A percentile compares a stretch with the other conserved stretches of the same genome.
These are phyloP conservation scores for Neocatenulostroma microsporum DNA, from an alignment of 2,329 filamentous ascomycete species.

Conservation along the genomic window DNA sequence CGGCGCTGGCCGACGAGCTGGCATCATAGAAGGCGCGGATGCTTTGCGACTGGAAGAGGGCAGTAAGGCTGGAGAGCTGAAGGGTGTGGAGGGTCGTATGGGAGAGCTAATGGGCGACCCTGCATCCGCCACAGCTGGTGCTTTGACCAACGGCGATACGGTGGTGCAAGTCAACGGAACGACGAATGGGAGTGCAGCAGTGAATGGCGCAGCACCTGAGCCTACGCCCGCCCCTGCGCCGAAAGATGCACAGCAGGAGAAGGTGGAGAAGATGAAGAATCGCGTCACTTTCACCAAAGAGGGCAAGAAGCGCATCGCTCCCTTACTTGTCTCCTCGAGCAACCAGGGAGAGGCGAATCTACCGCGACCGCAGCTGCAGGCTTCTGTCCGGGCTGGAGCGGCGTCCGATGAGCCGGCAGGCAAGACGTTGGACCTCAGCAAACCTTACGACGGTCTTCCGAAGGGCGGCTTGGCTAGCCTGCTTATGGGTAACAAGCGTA, in stretches of 20 bases:
- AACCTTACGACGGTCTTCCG: conserved; percentile 86
- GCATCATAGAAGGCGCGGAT: conserved; percentile 87
- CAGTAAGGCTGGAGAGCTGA: conserved; percentile 84
- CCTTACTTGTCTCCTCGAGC: conserved; percentile 76
- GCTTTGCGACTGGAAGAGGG: conserved; percentile 73
- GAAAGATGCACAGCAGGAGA: conserved; percentile 49
- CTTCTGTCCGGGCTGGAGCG: conserved; percentile 55
- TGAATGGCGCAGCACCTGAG: conserved; percentile 18
- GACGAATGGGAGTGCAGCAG: conserved; percentile 25
- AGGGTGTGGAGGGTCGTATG: conserved; percentile 89
- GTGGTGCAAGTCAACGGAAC: conserved; percentile 38
- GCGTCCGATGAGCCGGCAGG: conserved; percentile 42
- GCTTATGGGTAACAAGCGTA: conserved; percentile 88
- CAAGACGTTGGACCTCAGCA: conserved; percentile 79
- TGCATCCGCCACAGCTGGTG: conserved; percentile 45
- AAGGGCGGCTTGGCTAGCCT: conserved; percentile 80
- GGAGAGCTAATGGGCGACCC: conserved; percentile 94
- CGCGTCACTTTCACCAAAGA: conserved; percentile 93
- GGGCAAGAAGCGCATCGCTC: conserved; percentile 91
- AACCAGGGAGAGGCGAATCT: conserved; percentile 80
- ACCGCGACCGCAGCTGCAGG: conserved; percentile 80
- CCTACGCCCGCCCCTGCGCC: conserved; percentile 35
- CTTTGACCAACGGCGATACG: conserved; percentile 28
- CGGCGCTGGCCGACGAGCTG: conserved; percentile 78
- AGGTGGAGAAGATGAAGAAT: conserved; percentile 69